A percentile compares a stretch with the other conserved stretches of the same genome.
Conservation (phyloP, 352 stramenopile species). For the Aphanomyces cochlioides region DNA sequence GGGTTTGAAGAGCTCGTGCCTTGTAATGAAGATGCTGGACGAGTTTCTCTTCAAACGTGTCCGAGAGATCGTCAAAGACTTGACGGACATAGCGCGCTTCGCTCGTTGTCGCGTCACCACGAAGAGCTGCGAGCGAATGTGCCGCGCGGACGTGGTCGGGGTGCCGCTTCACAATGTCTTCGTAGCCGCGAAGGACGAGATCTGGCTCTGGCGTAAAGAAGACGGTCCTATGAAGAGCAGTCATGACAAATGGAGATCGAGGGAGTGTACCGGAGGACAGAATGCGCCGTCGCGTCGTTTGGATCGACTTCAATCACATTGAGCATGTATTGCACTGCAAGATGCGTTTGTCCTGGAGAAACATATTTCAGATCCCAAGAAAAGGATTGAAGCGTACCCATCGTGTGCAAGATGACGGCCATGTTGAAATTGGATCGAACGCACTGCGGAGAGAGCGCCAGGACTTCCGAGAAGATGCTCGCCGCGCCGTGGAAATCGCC, state of each 20-base stretch:
- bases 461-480: slow-evolving; percentile 46
- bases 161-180: slow-evolving; percentile 39
- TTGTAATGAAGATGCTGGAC: slow-evolving; percentile 74
- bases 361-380: too few relatives aligned
- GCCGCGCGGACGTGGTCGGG: slow-evolving; percentile 50
- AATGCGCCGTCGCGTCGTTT: slow-evolving; percentile 71
- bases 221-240: slow-evolving; percentile 43
- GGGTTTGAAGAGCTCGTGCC: slow-evolving; percentile 32
- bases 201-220: slow-evolving; percentile 58
- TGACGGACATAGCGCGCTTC: slow-evolving; percentile 62
- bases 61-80: slow-evolving; percentile 75
- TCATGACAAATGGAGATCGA: not conserved
- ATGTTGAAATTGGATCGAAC: slow-evolving; percentile 75
- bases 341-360: slow-evolving; percentile 52
- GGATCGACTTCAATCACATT: slow-evolving; percentile 62
- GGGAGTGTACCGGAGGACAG: slow-evolving; percentile 49
- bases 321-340: slow-evolving; percentile 62
- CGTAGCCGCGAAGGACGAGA: slow-evolving; percentile 49
- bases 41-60: slow-evolving; percentile 79
- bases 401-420: slow-evolving; percentile 63
- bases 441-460: slow-evolving; percentile 47
- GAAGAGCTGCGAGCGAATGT: slow-evolving; percentile 63
- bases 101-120: slow-evolving; percentile 46
- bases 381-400: slow-evolving; percentile 35
- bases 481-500: slow-evolving; percentile 50